These are phyloP conservation scores for Salix arbutifolia DNA, from an alignment of 345 rosid species.

Conservation along the genomic window DNA sequence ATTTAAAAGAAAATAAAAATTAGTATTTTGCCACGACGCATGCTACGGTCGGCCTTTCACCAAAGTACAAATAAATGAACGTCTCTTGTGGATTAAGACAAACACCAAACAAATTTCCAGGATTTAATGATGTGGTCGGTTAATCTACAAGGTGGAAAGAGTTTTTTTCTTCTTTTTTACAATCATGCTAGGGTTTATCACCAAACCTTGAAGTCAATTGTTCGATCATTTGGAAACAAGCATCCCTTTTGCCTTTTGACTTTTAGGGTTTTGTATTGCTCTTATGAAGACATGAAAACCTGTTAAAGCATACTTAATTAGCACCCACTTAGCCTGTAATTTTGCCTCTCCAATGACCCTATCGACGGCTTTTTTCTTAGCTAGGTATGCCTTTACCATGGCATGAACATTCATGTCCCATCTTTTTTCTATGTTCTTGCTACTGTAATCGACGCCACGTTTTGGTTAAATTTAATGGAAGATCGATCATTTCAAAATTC, in stretches of 20 bases:
- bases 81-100: slow-evolving; percentile 1
- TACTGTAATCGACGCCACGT: background rate
- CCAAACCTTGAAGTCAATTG: slow-evolving; percentile 18
- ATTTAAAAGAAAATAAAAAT: background rate
- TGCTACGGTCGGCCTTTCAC: background rate
- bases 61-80: background rate
- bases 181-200: background rate
- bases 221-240: slow-evolving; percentile 30
- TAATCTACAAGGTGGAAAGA: background rate
- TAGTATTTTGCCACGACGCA: background rate
- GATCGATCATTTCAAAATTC: background rate
- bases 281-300: slow-evolving; percentile 26
- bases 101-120: background rate
- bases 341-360: background rate
- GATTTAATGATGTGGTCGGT: slow-evolving; percentile 13
- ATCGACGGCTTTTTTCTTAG: background rate
- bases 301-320: slow-evolving; percentile 18
- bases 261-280: slow-evolving; percentile 21
- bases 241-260: slow-evolving; percentile 29
- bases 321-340: background rate
- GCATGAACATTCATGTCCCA: background rate
- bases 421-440: background rate
- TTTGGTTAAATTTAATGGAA: background rate
- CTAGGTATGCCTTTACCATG: background rate
- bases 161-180: background rate